These are phyloP conservation scores for Yamadazyma kanchanaburiensis DNA, from an alignment of 1,139 yeast species.

Conservation along the genomic window DNA sequence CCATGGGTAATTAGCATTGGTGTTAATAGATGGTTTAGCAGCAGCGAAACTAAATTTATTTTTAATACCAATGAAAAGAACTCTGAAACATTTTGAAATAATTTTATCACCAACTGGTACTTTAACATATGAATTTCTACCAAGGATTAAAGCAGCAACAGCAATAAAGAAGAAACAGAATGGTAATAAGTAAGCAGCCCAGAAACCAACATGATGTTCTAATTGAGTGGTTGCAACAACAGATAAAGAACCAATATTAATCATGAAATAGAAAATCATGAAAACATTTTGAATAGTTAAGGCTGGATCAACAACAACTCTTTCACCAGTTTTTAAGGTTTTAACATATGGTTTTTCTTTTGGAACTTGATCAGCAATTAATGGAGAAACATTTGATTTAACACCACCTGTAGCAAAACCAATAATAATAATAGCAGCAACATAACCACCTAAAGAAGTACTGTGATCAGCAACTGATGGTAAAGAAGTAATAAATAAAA, in stretches of 20 bases:
- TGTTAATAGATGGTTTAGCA: slow-evolving; percentile 53
- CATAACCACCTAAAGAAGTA: slow-evolving; percentile 50
- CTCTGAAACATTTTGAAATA: slow-evolving; percentile 52
- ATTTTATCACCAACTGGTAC: slow-evolving; percentile 64
- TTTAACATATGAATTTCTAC: slow-evolving; percentile 56
- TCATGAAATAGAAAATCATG: slow-evolving; percentile 42
- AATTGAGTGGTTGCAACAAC: slow-evolving; percentile 42
- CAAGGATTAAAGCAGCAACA: slow-evolving; percentile 50
- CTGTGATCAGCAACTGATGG: slow-evolving; percentile 54
- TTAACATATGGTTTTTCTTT: slow-evolving; percentile 34
- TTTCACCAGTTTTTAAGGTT: slow-evolving; percentile 33
- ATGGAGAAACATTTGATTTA: slow-evolving; percentile 74
- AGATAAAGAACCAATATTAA: slow-evolving; percentile 38
- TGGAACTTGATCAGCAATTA: slow-evolving; percentile 72
- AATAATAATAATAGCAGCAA: slow-evolving; percentile 61
- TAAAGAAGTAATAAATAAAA: slow-evolving; percentile 69
- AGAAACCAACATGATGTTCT: slow-evolving; percentile 36
- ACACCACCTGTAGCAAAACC: slow-evolving; percentile 84
- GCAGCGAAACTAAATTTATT: slow-evolving; percentile 50
- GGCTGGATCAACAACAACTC: slow-evolving; percentile 39
- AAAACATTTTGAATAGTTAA: slow-evolving; percentile 41
- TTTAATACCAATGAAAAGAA: slow-evolving; percentile 42
- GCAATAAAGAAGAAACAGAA: slow-evolving; percentile 66
- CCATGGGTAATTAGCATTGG: slow-evolving; percentile 50
- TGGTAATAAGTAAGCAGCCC: slow-evolving; percentile 53